Evolutionary conservation across 2,329 filamentous ascomycete genomes (phyloP).

Genomic region (Botrytis paeoniae): DNA sequence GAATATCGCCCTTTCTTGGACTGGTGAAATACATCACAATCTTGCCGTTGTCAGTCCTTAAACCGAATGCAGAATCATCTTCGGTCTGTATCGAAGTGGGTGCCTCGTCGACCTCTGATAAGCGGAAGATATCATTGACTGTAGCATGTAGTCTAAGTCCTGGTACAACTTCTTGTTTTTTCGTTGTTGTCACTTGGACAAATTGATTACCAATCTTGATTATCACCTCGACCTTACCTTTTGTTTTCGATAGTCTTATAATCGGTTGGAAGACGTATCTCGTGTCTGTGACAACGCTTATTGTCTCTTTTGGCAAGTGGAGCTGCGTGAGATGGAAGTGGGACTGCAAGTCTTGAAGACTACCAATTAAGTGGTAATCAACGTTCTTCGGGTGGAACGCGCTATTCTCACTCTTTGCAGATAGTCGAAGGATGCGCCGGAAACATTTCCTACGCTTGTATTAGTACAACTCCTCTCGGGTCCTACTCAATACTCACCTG

Average conservation of each 20-base stretch:
- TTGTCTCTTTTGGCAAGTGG: constrained; percentile 67
- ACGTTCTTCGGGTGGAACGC: constrained; percentile 63
- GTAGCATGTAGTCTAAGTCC: constrained; percentile 59
- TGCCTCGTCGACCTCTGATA: constrained; percentile 66
- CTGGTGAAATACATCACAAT: constrained; percentile 72
- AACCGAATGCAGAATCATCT: constrained; percentile 64
- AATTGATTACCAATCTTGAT: constrained; percentile 69
- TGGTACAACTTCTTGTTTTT: constrained; percentile 66
- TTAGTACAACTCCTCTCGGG: not conserved
- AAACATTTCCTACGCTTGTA: constrained; percentile 57
- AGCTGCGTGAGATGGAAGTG: constrained; percentile 66
- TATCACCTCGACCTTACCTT: constrained; percentile 66
- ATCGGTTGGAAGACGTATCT: constrained; percentile 64
- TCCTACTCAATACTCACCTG: constrained; percentile 51
- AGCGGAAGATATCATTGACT: constrained; percentile 67
- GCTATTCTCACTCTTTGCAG: constrained; percentile 57
- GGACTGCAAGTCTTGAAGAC: constrained; percentile 60
- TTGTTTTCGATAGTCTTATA: constrained; percentile 63
- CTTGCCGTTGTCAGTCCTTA: constrained; percentile 66
- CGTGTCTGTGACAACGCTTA: constrained; percentile 64
- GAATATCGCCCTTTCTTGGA: constrained; percentile 59
- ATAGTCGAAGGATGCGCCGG: constrained; percentile 59
- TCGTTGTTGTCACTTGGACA: constrained; percentile 65
- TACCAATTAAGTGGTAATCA: constrained; percentile 64
- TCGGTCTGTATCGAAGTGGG: constrained; percentile 62